Base-by-base conservation (phyloP, 2,329 filamentous ascomycete genomes). In the Cercospora sojina region DNA sequence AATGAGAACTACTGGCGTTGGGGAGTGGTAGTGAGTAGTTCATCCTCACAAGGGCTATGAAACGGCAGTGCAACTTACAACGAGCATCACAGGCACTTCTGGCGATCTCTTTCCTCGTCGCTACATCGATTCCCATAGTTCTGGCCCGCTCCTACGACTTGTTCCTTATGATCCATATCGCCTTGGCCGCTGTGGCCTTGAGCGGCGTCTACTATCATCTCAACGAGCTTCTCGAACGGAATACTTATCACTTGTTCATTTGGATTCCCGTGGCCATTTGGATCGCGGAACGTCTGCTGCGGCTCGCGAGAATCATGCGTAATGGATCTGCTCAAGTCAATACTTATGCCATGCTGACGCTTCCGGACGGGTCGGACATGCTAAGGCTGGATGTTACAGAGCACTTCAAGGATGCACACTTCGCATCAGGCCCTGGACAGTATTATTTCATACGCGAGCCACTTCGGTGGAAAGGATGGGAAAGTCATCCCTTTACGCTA, bases 131-230 rank as follows among this genome's bases (percentile, higher is more conserved):
- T 0, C 84, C 83, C 65, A 83, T 80, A 73, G 76, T 87, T 10
- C 80, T 85, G 0, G 79, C 81, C 3, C 80, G 80, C 9, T 79
- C 81, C 13, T 89, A 86, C 67, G 84, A 86, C 66, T n/a, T 79
- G 0, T 86, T 86, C 65, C 74, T 86, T 5, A 66, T 83, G 6
- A 47, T 83, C 1, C 84, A 88, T 65, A 85, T 87, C 7, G 74
- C 79, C 2, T 75, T 88, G 10, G 83, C 87, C 0, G 74, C 86
- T 9, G 73, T 85, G 0, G 72, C 85, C 0, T 71, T 88, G 1
- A 72, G 82, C 35, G 80, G 81, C 0, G 83, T 87, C 80, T 83
- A 83, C 27, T 81, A 81, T 60, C 78, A 88, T 69, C 76, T 85
- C 65, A 78, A 86, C n/a, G 20, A 53, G 47, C 47, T 29, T 3